Base-by-base conservation (phyloP, 108 stramenopile genomes). In the Schizochytrium sp. region DNA sequence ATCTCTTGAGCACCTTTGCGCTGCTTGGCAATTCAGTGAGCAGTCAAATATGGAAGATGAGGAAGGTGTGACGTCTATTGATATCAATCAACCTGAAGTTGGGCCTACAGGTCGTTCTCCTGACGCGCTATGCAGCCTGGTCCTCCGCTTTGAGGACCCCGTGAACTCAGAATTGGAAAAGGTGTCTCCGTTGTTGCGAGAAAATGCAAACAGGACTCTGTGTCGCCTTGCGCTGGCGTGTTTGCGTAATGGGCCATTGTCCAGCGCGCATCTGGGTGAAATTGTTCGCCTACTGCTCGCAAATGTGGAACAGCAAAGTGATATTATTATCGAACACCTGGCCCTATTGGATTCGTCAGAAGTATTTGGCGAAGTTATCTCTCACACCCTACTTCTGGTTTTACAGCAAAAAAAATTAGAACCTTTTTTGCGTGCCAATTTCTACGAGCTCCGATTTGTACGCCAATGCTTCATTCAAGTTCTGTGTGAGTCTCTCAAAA, bases 1-100 rank as follows among this genome's bases (percentile, higher is more conserved):
- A 44, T 7, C 64, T 7, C 64, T 69, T 3, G 64, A 69, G 64
- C 64, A 69, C 44, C 64, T 69, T 44, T 69, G 64, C 64, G 64
- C 64, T 8, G 64, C 12, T 7, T 69, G 12, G 12, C 64, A 44
- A 7, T 69, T 28, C 28, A 44, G 42, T 7, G 19, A 69, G 28
- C 0, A 28, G 64, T 69, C 64, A 7, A 69, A 69, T 44, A 7
- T 8, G 0, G 64, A 69, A 69, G 15, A 69, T 0, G 2, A 28
- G 10, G 42, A 15, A 38, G 64, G 64, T 44, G 64, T 69, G 42
- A 13, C 64, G 10, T 10, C 64, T 44, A 7, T 44, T 44, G 64
- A 7, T 44, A 44, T 69, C 42, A 69, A 69, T 69, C 42, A 38
- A 7, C 12, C 8, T 8, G 64, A 69, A 2, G 42, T 38, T 38